Base-by-base conservation (phyloP, 345 rosid genomes). In the Eucalyptus polyanthemos region DNA sequence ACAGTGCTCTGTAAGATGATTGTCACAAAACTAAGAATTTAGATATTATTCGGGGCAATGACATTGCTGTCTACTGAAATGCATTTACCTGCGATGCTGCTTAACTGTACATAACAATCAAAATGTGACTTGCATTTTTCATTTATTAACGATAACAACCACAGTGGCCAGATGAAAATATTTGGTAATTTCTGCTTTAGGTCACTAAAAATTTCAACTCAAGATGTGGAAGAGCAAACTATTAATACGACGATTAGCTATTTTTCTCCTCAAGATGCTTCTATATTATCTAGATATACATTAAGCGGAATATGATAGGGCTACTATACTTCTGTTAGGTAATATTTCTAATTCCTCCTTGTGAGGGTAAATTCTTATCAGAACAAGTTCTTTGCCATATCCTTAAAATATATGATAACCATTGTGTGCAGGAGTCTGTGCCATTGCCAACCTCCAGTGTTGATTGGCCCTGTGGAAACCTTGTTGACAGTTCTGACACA, bases 391-490 rank as follows among this genome's bases (percentile, higher is more conserved):
- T 40, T 76, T 8, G 47, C 29, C 85, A 40, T 40, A 40, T 76
- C 47, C 85, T 76, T 40, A 44, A 76, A 76, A 76, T 76, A 76
- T 40, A 22, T 22, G 85, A 37, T 76, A 76, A 76, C 85, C 47
- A 21, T 76, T 42, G 8, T 21, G 47, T 37, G 85, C 86, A 86
- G 90, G 88, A 69, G 86, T 86, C 88, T 86, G 88, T 62, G 10
- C 50, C 42, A 1, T 62, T 51, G 65, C 60, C 49, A 67, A 67
- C 88, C 29, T 14, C 65, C 67, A 42, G 89, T 50, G 25, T 58
- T 4, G 89, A 65, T 83, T 92, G 95, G 93, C 89, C 92, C 22
- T 69, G 90, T 65, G 49, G 72, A 86, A 87, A 89, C 49, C 76
- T 50, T 25, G 44, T 8, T 58, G 86, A 89, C 45, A 22, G 42